Evolutionary conservation across 2,329 filamentous ascomycete genomes (phyloP), one percentile per base, ranked within the genome.

Genomic region (Simplicillium aogashimaense): DNA sequence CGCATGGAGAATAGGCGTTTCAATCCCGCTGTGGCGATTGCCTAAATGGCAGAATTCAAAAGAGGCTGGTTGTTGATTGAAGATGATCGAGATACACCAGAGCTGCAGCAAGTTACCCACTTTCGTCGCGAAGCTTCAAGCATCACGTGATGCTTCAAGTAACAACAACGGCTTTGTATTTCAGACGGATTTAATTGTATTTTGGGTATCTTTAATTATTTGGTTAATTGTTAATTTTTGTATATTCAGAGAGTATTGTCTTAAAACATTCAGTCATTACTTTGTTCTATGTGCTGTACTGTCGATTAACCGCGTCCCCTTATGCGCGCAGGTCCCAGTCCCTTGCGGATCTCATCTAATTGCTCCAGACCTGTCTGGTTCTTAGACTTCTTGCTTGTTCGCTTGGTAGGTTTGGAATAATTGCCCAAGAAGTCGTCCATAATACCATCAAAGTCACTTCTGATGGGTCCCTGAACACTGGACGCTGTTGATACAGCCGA

Each of bases 401-500:
- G 81, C 65, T 87, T 88, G 2, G 83, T 83, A 17, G 73, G 73
- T 61, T 78, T 81, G 9, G 76, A 76, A 55, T 86, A 83, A 29
- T 70, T 79, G 8, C 80, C 84, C 18, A 97, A 64, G 63, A 98
- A 98, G 42, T 95, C 89, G 56, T 97, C 90, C 70, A 98, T 79
- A 56, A 97, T 87, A 45, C 70, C 76, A 56, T 95, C 82, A 60
- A 98, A 95, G 57, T 95, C 89, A 31, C 72, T 68, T 35, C 87
- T 71, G 30, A 86, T 66, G 9, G 81, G 74, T 0, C 81, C 83
- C 56, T 64, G 74, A 1, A 86, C 79, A 46, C 76, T 82, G 2
- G 82, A 86, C 40, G 74, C 70, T 4, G 72, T 72, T 10, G 78
- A 81, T 35, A 78, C 65, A 5, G 69, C 76, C 10, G 78, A 81